Evolutionary conservation across 2,329 filamentous ascomycete species (phyloP).

Genomic region (Graphiopsis chlorocephala): DNA sequence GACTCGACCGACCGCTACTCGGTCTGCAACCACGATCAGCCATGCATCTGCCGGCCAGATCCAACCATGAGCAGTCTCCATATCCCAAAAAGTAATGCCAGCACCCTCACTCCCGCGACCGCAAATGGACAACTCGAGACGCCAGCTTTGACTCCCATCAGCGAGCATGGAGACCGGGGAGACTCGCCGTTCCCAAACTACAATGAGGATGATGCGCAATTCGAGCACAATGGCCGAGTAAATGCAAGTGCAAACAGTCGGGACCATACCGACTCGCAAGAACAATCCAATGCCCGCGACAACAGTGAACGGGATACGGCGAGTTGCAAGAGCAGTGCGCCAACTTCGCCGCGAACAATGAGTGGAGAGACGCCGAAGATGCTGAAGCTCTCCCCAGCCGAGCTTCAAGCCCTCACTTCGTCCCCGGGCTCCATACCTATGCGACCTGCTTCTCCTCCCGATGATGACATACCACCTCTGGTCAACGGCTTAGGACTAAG

Average conservation of each 20-base stretch:
- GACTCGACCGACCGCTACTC: not conserved
- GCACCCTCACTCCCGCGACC: not conserved
- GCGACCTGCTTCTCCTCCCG: constrained; percentile 40
- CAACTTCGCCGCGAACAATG: constrained; percentile 15
- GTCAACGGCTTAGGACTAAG: constrained; percentile 11
- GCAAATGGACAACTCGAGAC: constrained; percentile 27
- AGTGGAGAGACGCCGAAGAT: constrained; percentile 27
- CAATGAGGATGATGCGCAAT: constrained; percentile 7
- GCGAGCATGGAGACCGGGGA: constrained; percentile 23
- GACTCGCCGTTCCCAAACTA: constrained; percentile 14
- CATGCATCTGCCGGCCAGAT: constrained; percentile 12
- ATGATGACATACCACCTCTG: constrained; percentile 32
- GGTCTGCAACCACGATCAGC: not conserved
- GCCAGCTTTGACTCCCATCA: constrained; percentile 30
- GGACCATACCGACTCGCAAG: not conserved
- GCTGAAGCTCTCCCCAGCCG: constrained; percentile 53
- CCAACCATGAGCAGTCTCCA: constrained; percentile 8
- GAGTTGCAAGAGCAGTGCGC: constrained; percentile 18
- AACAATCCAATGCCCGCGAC: not conserved
- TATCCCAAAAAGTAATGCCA: not conserved
- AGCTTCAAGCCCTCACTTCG: constrained; percentile 55
- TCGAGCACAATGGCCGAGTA: not conserved
- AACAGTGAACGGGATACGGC: not conserved
- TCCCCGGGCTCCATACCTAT: constrained; percentile 55
- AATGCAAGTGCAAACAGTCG: not conserved